A percentile compares a stretch with the other conserved stretches of the same genome.
Conservation (phyloP, 306 rosid genomes). For the Pueraria montana region DNA sequence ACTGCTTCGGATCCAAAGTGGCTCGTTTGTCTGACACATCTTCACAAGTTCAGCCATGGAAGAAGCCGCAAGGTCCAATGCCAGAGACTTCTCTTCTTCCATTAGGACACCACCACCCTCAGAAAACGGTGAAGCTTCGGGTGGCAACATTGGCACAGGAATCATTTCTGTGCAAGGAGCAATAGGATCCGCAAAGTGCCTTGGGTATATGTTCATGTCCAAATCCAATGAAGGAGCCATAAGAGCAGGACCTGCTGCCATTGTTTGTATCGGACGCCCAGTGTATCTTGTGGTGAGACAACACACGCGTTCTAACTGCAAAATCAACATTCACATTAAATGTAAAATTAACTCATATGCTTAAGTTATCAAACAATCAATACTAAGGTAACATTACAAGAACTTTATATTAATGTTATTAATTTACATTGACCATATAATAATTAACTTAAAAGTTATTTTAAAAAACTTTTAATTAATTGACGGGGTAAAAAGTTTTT, state of each 20-base stretch:
- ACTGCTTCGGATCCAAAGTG: slow-evolving; percentile 73
- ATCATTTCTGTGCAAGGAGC: slow-evolving; percentile 67
- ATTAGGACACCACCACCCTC: slow-evolving; percentile 62
- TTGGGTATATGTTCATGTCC: slow-evolving; percentile 87
- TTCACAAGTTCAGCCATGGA: slow-evolving; percentile 73
- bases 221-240: slow-evolving; percentile 75
- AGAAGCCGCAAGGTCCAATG: slow-evolving; percentile 75
- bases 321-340: not conserved
- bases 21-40: slow-evolving; percentile 72
- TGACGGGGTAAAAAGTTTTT: too few relatives aligned
- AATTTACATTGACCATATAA: too few relatives aligned
- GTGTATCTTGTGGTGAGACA: slow-evolving; percentile 77
- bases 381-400: not conserved
- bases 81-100: slow-evolving; percentile 84
- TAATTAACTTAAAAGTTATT: too few relatives aligned
- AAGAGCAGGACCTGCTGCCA: slow-evolving; percentile 56
- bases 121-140: slow-evolving; percentile 61
- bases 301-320: slow-evolving; percentile 80
- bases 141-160: slow-evolving; percentile 70
- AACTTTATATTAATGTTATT: not conserved
- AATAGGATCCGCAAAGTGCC: slow-evolving; percentile 71
- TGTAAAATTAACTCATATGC: not conserved
- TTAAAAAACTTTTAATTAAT: too few relatives aligned
- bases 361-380: not conserved
- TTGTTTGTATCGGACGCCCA: slow-evolving; percentile 64